phyloP scores from a whole-genome alignment of 768 basidiomycete genomes.

The Russula virescens region DNA sequence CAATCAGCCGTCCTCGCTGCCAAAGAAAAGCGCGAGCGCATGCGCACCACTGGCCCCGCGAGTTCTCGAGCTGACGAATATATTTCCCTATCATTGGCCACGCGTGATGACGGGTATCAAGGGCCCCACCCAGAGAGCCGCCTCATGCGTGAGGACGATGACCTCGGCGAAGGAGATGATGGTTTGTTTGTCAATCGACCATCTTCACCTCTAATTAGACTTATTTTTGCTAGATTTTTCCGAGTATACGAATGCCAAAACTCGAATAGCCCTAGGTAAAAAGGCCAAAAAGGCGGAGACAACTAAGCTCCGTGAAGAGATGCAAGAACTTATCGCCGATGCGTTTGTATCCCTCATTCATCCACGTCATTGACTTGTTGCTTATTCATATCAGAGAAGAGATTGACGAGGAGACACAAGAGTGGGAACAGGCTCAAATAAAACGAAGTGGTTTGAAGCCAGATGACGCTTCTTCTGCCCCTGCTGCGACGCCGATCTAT shows the following conservation, averaged over 20 bases:
- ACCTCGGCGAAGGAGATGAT: slow-evolving; percentile 82
- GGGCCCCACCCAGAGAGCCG: slow-evolving; percentile 86
- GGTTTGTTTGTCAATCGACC: slow-evolving; percentile 41
- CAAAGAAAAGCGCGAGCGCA: slow-evolving; percentile 67
- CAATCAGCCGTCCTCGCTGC: slow-evolving; percentile 66
- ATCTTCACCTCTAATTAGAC: not conserved
- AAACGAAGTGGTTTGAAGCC: slow-evolving; percentile 60
- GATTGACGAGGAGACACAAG: slow-evolving; percentile 74
- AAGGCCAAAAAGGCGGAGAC: slow-evolving; percentile 72
- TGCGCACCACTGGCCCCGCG: slow-evolving; percentile 44
- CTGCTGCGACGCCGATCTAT: slow-evolving; percentile 52
- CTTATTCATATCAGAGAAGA: slow-evolving; percentile 48
- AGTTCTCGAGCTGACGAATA: slow-evolving; percentile 52
- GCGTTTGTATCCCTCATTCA: slow-evolving; percentile 45
- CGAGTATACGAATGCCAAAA: slow-evolving; percentile 83
- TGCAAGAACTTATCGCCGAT: slow-evolving; percentile 78
- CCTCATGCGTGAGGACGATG: slow-evolving; percentile 79
- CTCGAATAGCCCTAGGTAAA: slow-evolving; percentile 80
- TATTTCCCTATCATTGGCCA: slow-evolving; percentile 69
- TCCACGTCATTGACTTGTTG: slow-evolving; percentile 5
- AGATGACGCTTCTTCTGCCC: slow-evolving; percentile 33
- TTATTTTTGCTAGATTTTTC: slow-evolving; percentile 55
- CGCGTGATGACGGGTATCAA: slow-evolving; percentile 44
- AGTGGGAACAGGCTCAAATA: slow-evolving; percentile 84
- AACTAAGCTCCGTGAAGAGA: slow-evolving; percentile 55